These are phyloP conservation scores for Entomortierella lignicola DNA, from an alignment of 192 early-diverging fungal species.

Conservation along the genomic window DNA sequence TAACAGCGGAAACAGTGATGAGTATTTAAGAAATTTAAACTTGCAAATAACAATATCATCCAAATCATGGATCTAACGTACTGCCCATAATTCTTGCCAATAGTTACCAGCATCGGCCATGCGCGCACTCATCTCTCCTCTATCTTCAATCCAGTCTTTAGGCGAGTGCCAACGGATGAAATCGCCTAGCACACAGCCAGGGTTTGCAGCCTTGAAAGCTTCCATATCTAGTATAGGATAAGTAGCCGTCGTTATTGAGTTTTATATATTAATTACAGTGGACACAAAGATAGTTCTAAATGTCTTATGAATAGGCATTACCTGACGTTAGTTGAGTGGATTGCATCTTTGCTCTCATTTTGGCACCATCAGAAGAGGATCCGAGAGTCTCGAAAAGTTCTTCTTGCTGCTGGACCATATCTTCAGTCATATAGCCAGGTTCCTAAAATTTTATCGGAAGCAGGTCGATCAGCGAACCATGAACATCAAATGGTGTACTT, in stretches of 20 bases:
- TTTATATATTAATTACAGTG: too few relatives aligned
- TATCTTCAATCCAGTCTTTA: constrained; percentile 87
- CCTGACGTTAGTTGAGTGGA: constrained; percentile 78
- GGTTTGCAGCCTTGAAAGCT: constrained; percentile 96
- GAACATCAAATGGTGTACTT: neutral
- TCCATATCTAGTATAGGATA: constrained; percentile 76
- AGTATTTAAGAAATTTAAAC: too few relatives aligned
- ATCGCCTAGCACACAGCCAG: constrained; percentile 78
- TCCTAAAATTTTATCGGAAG: constrained; percentile 58
- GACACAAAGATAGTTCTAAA: too few relatives aligned
- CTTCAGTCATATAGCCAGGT: constrained; percentile 85
- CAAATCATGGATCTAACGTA: constrained; percentile 45
- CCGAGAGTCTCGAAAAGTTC: constrained; percentile 82
- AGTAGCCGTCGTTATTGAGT: too few relatives aligned
- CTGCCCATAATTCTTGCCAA: constrained; percentile 90
- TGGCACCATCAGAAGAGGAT: constrained; percentile 74
- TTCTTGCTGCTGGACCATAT: constrained; percentile 88
- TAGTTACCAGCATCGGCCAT: constrained; percentile 86
- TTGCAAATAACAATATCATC: neutral
- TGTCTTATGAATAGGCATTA: constrained; percentile 39
- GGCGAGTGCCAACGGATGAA: constrained; percentile 97
- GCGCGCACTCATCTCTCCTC: constrained; percentile 74
- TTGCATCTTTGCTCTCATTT: constrained; percentile 80
- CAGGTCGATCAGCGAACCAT: neutral
- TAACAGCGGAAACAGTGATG: neutral